Evolutionary conservation across 2,329 filamentous ascomycete genomes (phyloP), one percentile per base, ranked within the genome.

Genomic region (Thielaviopsis populi): DNA sequence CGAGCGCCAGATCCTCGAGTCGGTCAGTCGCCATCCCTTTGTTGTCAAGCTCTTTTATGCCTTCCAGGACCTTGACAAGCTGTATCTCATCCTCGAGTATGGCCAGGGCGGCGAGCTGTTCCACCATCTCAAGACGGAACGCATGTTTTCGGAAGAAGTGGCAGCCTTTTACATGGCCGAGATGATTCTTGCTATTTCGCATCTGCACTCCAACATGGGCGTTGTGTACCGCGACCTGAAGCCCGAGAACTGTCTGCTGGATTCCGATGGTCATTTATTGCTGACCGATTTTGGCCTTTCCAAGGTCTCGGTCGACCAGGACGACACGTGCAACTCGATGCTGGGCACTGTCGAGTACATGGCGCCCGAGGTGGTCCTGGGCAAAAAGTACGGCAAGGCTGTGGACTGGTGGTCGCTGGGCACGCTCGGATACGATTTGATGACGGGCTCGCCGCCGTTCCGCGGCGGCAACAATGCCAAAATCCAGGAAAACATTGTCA

Each of bases 341-440:
- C 83, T 96, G 10, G 94, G 94, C 61, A 99, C 94, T 0, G 87
- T 96, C 65, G 94, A 97, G 73, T 99, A 99, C 80, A 99, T 99
- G 94, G 95, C 94, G 0, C 94, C 94, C 0, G 94, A 99, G 75
- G 88, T 99, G 61, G 84, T 99, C 66, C 82, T 86, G 67, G 91
- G 91, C 67, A 85, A 88, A 68, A 86, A 89, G 68, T 99, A 99
- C 73, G 91, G 92, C 71, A 92, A 91, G 74, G 86, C 91, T 1
- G 95, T 96, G 19, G 94, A 99, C 76, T 99, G 92, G 92, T 99
- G 94, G 94, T 96, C 91, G 3, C 86, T 99, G 58, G 94, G 95
- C 42, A 91, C 92, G 2, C 81, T 99, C 56, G 91, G 89, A 41
- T 95, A 86, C 73, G 94, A 99, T 73, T 79, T 99, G 42, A 85